Conservation (phyloP, 2,329 filamentous ascomycete species). For the Exophiala lecanii-corni region DNA sequence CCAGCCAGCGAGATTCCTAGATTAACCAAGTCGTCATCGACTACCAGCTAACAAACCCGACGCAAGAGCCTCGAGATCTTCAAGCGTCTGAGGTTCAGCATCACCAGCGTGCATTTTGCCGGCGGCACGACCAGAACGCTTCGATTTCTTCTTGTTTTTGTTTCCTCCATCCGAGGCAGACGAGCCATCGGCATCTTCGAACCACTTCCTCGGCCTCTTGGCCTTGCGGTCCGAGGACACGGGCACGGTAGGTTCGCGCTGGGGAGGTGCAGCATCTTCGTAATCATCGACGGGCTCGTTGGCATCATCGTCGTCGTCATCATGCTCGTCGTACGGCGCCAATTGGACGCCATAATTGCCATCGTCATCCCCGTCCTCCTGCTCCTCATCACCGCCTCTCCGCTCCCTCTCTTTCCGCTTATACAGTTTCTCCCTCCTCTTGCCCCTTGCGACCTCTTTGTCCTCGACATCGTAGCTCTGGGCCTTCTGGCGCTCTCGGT, state of each 20-base stretch:
- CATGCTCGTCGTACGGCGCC: conserved; percentile 30
- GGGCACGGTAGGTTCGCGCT: conserved; percentile 1
- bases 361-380: conserved; percentile 26
- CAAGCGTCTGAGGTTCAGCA: conserved; percentile 37
- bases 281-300: conserved; percentile 19
- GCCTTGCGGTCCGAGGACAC: background rate
- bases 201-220: conserved; percentile 40
- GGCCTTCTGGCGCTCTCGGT: conserved; percentile 67
- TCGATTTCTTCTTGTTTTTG: conserved; percentile 25
- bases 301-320: conserved; percentile 23
- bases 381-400: conserved; percentile 31
- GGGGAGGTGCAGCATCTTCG: background rate
- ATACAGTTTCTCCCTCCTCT: conserved; percentile 51
- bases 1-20: too few relatives aligned
- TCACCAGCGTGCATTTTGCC: conserved; percentile 27
- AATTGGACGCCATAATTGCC: conserved; percentile 32
- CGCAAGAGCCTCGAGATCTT: conserved; percentile 45
- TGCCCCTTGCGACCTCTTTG: conserved; percentile 73
- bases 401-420: conserved; percentile 37
- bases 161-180: conserved; percentile 29
- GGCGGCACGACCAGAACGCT: conserved; percentile 19
- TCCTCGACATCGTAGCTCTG: conserved; percentile 73
- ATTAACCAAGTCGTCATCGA: background rate
- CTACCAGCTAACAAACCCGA: conserved; percentile 37
- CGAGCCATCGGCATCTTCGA: conserved; percentile 28